Base-by-base conservation (phyloP, 768 basidiomycete genomes). In the Daedalea quercina region DNA sequence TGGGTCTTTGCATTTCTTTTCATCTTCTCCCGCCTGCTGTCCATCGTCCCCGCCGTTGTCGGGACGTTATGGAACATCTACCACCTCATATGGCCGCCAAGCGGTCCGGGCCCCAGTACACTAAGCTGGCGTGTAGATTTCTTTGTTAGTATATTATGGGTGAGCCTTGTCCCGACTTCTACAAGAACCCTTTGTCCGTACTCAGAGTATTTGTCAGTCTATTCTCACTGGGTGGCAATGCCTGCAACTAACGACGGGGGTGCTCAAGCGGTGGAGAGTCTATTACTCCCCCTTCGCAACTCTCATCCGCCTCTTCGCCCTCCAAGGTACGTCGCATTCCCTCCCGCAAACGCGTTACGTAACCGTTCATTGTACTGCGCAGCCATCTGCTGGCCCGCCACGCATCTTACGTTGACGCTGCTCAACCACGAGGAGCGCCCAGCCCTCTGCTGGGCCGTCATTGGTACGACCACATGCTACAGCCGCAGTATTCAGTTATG, bases 371-470 rank as follows among this genome's bases (percentile, higher is more conserved):
- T 17, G 46, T 24, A 11, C 9, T 34, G 13, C 46, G 17, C 26
- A 67, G 90, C 90, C 17, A 94, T 98, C 54, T 97, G 94, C 70
- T 97, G 94, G 94, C 91, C 92, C 1, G 85, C 90, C 3, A 96
- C 94, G 3, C 88, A 91, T 58, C 68, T 91, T 35, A 94, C 91
- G 1, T 81, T 95, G 28, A 78, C 75, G 50, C 70, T 93, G 47
- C 75, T 97, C 43, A 83, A 85, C 26, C 74, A 82, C 50, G 76
- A 78, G 17, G 74, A 72, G 31, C 79, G 93, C 9, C 91, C 93
- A 0, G 83, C 90, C n/a, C 71, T 87, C 3, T 86, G 82, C 47
- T 98, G 95, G 95, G 86, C 91, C 3, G 79, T 86, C 11, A 88
- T 97, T 45, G 94, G 86, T 0, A 93, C 86, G 12, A 91, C 90